A percentile compares a stretch with the other conserved stretches of the same genome.
phyloP scores from a whole-genome alignment of 306 rosid genomes.

The Acmispon strigosus region DNA sequence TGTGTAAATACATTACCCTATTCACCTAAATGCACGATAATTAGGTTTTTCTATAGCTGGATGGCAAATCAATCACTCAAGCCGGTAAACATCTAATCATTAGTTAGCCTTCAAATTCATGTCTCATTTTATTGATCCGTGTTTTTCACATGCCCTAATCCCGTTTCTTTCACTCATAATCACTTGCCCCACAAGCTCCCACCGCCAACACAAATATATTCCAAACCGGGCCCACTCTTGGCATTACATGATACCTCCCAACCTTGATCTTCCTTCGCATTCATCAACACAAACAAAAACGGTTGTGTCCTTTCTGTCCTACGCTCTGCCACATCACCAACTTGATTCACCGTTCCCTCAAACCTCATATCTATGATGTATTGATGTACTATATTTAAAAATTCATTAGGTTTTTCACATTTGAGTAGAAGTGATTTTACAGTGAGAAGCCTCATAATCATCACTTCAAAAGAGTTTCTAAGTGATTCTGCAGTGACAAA shows the following conservation, averaged over 20 bases:
- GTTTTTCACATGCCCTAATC: constrained; percentile 18
- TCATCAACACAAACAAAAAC: constrained; percentile 26
- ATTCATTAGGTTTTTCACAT: too few relatives aligned
- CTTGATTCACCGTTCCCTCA: not conserved
- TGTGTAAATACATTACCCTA: too few relatives aligned
- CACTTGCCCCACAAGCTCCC: constrained; percentile 11
- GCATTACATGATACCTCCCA: not conserved
- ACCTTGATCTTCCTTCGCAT: not conserved
- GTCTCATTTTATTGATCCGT: not conserved
- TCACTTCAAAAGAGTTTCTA: too few relatives aligned
- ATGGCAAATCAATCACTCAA: too few relatives aligned
- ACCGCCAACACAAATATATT: constrained; percentile 12
- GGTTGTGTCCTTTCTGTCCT: constrained; percentile 19
- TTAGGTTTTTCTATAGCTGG: too few relatives aligned
- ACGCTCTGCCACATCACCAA: not conserved
- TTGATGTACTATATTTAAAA: too few relatives aligned
- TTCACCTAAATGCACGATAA: too few relatives aligned
- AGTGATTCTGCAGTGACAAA: too few relatives aligned
- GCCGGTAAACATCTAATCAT: too few relatives aligned
- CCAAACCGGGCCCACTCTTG: not conserved
- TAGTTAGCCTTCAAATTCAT: not conserved
- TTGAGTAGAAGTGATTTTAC: too few relatives aligned
- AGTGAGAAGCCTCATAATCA: too few relatives aligned
- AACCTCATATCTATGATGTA: not conserved
- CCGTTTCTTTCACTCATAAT: not conserved